Evolutionary conservation across 305 asterid genomes (phyloP), one percentile per base, ranked within the genome.

Genomic region (Fraxinus angustifolia): DNA sequence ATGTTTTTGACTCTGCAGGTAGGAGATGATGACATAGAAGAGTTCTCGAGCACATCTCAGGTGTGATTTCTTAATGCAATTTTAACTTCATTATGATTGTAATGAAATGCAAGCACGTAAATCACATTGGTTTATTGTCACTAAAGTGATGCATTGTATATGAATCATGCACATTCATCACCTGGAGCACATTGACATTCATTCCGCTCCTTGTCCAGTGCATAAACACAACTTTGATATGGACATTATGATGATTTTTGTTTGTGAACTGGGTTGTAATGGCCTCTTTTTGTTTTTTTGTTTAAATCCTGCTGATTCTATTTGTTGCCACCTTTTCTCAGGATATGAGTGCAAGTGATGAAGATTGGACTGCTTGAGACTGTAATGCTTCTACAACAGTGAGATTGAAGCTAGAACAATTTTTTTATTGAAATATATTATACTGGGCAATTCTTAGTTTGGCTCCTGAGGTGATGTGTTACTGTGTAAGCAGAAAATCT

Each of bases 291-390:
- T 71, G 6, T 36, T 36, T 36, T 7, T 36, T 35, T 6, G 4
- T 28, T 28, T 1, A 28, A 31, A 70, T 78, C 23, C 8, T 36
- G 38, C 65, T 76, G 36, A 16, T 81, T 79, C 8, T 3, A 38
- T 60, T 60, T 82, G 58, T 11, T 53, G 36, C 42, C 36, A 7
- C 42, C 76, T 73, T 78, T 36, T 82, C 73, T 50, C 86, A 91
- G 96, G 93, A 92, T 79, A 82, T 84, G 53, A 84, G 80, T 80
- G 86, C 84, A 71, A 93, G 94, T 80, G 97, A 92, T 86, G 92
- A 86, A 87, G 96, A 89, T 50, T 92, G 92, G 95, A 78, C 67
- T 82, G 88, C 86, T 78, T 89, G 89, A 88, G 74, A 79, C 70
- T 23, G 73, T 26, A 68, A 60, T n/a, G 58, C 77, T 40, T 23